These are phyloP conservation scores for Nematocida sp. DNA, from an alignment of 371 early-diverging fungal species.

Conservation along the genomic window DNA sequence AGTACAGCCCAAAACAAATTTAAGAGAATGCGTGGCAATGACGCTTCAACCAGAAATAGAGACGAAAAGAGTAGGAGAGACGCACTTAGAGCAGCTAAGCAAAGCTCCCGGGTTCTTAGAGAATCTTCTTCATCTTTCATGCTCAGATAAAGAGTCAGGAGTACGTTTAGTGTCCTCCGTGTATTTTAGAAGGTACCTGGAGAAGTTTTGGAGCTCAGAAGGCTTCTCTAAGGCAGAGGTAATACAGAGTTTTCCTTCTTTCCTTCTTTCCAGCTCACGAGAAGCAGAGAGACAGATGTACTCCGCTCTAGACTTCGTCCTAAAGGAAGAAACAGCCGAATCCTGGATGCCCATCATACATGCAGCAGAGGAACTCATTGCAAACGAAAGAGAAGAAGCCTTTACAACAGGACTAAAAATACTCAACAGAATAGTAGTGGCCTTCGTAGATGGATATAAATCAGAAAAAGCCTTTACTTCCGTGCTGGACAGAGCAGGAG, in stretches of 20 bases:
- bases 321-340: conserved; percentile 28
- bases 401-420: conserved; percentile 35
- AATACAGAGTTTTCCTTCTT: conserved; percentile 20
- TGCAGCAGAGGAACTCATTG: conserved; percentile 6
- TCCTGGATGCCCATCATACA: conserved; percentile 21
- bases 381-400: neutral
- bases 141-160: conserved; percentile 5
- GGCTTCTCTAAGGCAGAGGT: conserved; percentile 29
- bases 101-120: conserved; percentile 23
- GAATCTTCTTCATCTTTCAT: conserved; percentile 9
- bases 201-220: conserved; percentile 31
- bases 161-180: conserved; percentile 36
- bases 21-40: conserved; percentile 51
- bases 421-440: conserved; percentile 25
- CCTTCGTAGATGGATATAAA: conserved; percentile 50
- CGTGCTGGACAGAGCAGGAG: conserved; percentile 54
- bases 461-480: conserved; percentile 48
- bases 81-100: conserved; percentile 21
- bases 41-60: conserved; percentile 46
- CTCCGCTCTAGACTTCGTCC: conserved; percentile 31
- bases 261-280: conserved; percentile 13
- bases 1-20: conserved; percentile 15
- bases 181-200: conserved; percentile 49
- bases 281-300: conserved; percentile 40
- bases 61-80: conserved; percentile 32